Evolutionary conservation across 225 moss, liverwort and hornwort species (phyloP), one percentile per base, ranked within the genome.

Genomic region (Pseudoscleropodium purum): DNA sequence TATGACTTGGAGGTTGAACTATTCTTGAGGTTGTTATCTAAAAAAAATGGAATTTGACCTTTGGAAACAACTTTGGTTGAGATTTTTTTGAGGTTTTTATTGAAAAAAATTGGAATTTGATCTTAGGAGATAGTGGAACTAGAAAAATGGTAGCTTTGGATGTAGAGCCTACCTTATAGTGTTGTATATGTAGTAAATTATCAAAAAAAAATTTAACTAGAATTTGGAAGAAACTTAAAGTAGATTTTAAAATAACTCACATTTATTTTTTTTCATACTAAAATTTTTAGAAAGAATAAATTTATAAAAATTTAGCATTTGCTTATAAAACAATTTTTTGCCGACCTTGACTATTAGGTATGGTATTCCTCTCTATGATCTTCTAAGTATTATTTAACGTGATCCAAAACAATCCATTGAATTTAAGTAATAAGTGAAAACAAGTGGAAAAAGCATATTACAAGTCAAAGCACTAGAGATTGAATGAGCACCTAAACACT

Each of bases 111-210:
- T 36, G 9, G 15, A 78, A 56, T 25, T 78, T 54, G 37, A 37
- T 15, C 2, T 37, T 7, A 4, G 0, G 1, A n/a, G 4, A 26
- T 0, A 0, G 0, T 37, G 6, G 10, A 37, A 26, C 9, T 0
- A 24, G 0, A 1, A 9, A 5, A 37, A 37, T 8, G n/a, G 1
- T 0, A 0, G 0, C 36, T 36, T 77, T 3, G 11, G 2, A 1
- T 34, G 9, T 0, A 16, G 0, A 18, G 54, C 18, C 26, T 56
- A n/a, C 1, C 2, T 34, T 33, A 2, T 15, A 0, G 1, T 15
- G 2, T 6, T 37, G 25, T 37, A 15, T 1, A 4, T 1, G 6
- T 6, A 6, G 4, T 1, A 0, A 3, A 24, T 54, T 36, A 15
- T 36, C 13, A 2, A 27, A 5, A 27, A 7, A 5, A 11, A 25